Conservation (phyloP, 2,329 filamentous ascomycete genomes). For the Dothistroma septosporum region DNA sequence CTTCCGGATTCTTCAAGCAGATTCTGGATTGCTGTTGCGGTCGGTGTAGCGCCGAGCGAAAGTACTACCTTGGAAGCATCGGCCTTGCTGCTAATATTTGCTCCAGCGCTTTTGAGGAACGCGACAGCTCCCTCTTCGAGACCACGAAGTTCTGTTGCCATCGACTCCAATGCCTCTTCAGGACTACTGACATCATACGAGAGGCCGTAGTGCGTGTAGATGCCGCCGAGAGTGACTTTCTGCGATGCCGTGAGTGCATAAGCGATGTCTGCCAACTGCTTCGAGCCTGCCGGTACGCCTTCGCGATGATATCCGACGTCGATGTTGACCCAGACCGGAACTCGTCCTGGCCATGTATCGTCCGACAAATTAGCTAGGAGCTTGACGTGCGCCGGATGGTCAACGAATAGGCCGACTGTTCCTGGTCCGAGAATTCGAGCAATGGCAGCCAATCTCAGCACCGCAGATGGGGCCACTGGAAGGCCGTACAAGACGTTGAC, state of each 20-base stretch:
- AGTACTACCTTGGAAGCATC: slow-evolving; percentile 47
- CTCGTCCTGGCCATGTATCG: slow-evolving; percentile 43
- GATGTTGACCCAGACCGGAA: slow-evolving; percentile 66
- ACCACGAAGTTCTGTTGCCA: slow-evolving; percentile 58
- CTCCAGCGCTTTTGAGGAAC: slow-evolving; percentile 28
- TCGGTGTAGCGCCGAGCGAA: slow-evolving; percentile 74
- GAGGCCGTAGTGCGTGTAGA: slow-evolving; percentile 71
- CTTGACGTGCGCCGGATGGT: slow-evolving; percentile 60
- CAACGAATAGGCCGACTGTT: slow-evolving; percentile 63
- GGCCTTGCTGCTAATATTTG: slow-evolving; percentile 8
- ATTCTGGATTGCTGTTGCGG: slow-evolving; percentile 63
- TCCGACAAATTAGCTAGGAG: slow-evolving; percentile 44
- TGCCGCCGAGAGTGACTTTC: slow-evolving; percentile 51
- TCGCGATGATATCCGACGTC: slow-evolving; percentile 70
- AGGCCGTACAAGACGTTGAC: slow-evolving; percentile 71
- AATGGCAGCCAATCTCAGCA: slow-evolving; percentile 58
- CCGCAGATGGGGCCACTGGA: slow-evolving; percentile 59
- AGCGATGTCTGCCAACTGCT: slow-evolving; percentile 47
- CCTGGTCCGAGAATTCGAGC: slow-evolving; percentile 53
- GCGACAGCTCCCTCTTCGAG: slow-evolving; percentile 47
- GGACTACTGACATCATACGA: slow-evolving; percentile 59
- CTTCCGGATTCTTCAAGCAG: slow-evolving; percentile 42
- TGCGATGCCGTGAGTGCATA: slow-evolving; percentile 45
- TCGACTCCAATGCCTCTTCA: slow-evolving; percentile 55
- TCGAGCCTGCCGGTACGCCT: slow-evolving; percentile 55